A percentile compares a stretch with the other conserved stretches of the same genome.
phyloP scores from a whole-genome alignment of 768 basidiomycete genomes.

The Austroboletus festivus region DNA sequence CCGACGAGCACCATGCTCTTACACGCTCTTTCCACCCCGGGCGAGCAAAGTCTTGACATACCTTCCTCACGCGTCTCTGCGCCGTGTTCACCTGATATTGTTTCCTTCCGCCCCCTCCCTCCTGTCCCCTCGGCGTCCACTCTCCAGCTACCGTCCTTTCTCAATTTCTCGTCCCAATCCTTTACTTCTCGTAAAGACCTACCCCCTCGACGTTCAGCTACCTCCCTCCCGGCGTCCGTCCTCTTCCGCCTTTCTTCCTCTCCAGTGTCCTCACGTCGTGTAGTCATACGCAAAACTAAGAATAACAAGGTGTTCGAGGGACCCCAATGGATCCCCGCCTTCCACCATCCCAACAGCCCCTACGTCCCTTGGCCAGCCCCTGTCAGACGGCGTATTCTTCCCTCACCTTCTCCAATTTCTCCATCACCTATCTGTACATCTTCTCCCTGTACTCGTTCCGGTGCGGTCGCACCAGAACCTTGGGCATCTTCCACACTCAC shows the following conservation, averaged over 20 bases:
- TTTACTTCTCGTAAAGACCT: conserved; percentile 11
- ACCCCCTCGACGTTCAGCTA: conserved; percentile 1
- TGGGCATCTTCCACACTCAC: conserved; percentile 26
- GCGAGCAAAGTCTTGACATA: conserved; percentile 5
- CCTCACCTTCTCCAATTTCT: conserved; percentile 34
- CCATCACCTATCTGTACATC: conserved; percentile 36
- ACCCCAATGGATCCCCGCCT: conserved; percentile 35
- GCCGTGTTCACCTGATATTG: conserved; percentile 3
- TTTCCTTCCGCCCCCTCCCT: conserved; percentile 31
- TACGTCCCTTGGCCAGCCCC: conserved; percentile 49
- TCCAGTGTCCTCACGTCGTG: conserved; percentile 14
- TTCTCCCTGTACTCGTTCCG: conserved; percentile 35
- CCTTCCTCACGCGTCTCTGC: conserved; percentile 3
- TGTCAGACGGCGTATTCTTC: conserved; percentile 42
- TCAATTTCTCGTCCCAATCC: conserved; percentile 28
- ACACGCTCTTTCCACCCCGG: conserved; percentile 5
- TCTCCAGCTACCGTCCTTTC: conserved; percentile 39
- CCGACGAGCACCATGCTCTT: conserved; percentile 18
- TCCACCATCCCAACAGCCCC: conserved; percentile 53
- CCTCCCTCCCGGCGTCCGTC: conserved; percentile 16
- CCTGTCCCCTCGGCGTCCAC: conserved; percentile 37
- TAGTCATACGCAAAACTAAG: conserved; percentile 11
- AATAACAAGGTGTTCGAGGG: conserved; percentile 26
- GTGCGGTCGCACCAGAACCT: conserved; percentile 43
- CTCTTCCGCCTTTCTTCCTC: conserved; percentile 15